Evolutionary conservation across 352 stramenopile genomes (phyloP).

Genomic region (Albugo candida): DNA sequence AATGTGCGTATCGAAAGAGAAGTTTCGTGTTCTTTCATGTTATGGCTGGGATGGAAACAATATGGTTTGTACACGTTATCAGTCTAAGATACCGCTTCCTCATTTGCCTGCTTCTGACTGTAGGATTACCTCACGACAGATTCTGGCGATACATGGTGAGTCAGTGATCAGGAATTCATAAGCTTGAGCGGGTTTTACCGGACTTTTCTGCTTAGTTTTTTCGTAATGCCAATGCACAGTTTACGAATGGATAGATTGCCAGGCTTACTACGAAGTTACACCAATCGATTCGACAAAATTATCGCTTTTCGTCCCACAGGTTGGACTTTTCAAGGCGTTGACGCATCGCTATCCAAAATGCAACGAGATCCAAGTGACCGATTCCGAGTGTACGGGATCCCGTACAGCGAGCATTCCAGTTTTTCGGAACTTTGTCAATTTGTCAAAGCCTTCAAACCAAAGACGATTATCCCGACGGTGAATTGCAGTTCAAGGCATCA

Average conservation of each 20-base stretch:
- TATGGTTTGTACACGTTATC: constrained; percentile 16
- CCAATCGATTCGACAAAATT: constrained; percentile 52
- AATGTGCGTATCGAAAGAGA: constrained; percentile 58
- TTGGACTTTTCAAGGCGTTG: constrained; percentile 67
- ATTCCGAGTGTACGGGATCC: constrained; percentile 84
- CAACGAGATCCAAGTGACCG: constrained; percentile 62
- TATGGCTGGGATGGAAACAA: constrained; percentile 66
- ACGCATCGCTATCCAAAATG: constrained; percentile 34
- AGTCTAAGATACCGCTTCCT: not conserved
- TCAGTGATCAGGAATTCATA: not conserved
- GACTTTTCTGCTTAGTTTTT: constrained; percentile 27
- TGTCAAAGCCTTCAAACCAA: constrained; percentile 63
- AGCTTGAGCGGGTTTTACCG: not conserved
- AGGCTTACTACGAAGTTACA: constrained; percentile 41
- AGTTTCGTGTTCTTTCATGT: constrained; percentile 71
- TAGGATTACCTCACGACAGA: constrained; percentile 73
- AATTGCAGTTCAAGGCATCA: constrained; percentile 45
- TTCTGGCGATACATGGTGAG: constrained; percentile 35
- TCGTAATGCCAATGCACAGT: constrained; percentile 85
- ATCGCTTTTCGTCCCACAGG: constrained; percentile 91
- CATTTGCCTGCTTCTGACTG: not conserved
- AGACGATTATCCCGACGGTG: constrained; percentile 82
- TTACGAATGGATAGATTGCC: constrained; percentile 83
- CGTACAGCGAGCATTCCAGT: constrained; percentile 93
- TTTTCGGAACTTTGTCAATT: constrained; percentile 92